Evolutionary conservation across 129 eudicot species (phyloP).

Genomic region (Oenanthe sinensis): DNA sequence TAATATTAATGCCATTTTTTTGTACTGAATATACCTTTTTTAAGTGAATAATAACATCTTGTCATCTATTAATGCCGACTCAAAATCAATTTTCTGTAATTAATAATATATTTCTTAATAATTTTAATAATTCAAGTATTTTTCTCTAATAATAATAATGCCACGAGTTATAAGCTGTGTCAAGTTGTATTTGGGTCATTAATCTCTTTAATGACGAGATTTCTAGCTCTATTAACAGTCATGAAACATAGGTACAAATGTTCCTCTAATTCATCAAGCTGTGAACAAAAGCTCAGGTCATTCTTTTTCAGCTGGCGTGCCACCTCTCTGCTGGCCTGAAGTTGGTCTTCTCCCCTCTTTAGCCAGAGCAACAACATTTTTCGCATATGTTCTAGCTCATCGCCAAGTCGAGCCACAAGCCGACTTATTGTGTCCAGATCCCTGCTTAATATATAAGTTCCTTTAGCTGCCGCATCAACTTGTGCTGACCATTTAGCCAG

Average conservation of each 20-base stretch:
- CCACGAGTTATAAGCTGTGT: not conserved
- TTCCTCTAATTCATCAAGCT: constrained; percentile 83
- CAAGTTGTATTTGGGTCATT: constrained; percentile 8
- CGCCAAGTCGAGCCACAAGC: constrained; percentile 34
- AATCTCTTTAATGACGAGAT: constrained; percentile 58
- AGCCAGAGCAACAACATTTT: constrained; percentile 41
- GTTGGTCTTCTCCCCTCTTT: constrained; percentile 42
- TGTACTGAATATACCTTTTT: too few relatives aligned
- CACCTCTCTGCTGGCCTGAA: constrained; percentile 51
- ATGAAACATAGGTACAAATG: constrained; percentile 75
- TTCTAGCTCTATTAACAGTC: constrained; percentile 78
- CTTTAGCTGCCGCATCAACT: constrained; percentile 56
- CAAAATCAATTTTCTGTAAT: too few relatives aligned
- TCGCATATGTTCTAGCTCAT: constrained; percentile 44
- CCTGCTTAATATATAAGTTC: constrained; percentile 42
- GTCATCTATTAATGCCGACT: too few relatives aligned
- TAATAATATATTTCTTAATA: too few relatives aligned
- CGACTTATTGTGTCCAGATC: constrained; percentile 54
- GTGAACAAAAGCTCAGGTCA: constrained; percentile 51
- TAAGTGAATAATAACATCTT: too few relatives aligned
- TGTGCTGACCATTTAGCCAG: constrained; percentile 34
- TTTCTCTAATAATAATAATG: not conserved
- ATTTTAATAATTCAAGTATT: not conserved
- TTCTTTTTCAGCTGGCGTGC: constrained; percentile 51
- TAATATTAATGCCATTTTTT: too few relatives aligned